Percentiles rank a stretch among this genome's conserved stretches.
phyloP scores from a whole-genome alignment of 108 stramenopile genomes.

The Fragilariopsis cylindrus region DNA sequence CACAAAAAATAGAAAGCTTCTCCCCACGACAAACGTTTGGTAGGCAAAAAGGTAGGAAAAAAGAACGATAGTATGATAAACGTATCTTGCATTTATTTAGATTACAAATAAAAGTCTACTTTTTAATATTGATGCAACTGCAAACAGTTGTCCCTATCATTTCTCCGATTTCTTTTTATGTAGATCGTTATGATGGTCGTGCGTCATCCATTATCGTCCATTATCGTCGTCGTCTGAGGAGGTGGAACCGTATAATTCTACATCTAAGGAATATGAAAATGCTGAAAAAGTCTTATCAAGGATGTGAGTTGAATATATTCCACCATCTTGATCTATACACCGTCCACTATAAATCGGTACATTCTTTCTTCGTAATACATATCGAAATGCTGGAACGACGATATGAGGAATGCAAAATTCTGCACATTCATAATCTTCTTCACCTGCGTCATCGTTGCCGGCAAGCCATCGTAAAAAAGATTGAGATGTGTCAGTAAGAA shows the following conservation, averaged over 20 bases:
- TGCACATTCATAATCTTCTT: constrained; percentile 39
- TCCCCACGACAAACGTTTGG: too few relatives aligned
- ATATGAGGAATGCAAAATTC: constrained; percentile 56
- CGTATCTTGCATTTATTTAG: too few relatives aligned
- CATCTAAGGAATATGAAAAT: constrained; percentile 39
- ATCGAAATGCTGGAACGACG: constrained; percentile 35
- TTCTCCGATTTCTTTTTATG: too few relatives aligned
- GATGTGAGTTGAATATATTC: constrained; percentile 34
- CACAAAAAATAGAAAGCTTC: too few relatives aligned
- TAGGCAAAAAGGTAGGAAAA: too few relatives aligned
- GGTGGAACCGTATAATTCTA: constrained; percentile 29
- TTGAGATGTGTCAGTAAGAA: not conserved
- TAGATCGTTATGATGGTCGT: too few relatives aligned
- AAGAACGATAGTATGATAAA: too few relatives aligned
- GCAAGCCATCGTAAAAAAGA: constrained; percentile 11
- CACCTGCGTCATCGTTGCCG: constrained; percentile 21
- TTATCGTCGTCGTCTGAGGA: constrained; percentile 15
- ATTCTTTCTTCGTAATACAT: not conserved
- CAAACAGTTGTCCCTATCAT: too few relatives aligned
- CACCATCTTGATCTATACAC: constrained; percentile 40
- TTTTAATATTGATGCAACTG: too few relatives aligned
- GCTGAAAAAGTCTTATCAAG: constrained; percentile 51
- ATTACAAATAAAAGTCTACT: too few relatives aligned
- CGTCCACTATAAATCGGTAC: constrained; percentile 33
- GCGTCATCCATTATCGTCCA: constrained; percentile 16